These are phyloP conservation scores for Epichloe uncinata DNA, from an alignment of 2,329 filamentous ascomycete genomes.

Conservation along the genomic window DNA sequence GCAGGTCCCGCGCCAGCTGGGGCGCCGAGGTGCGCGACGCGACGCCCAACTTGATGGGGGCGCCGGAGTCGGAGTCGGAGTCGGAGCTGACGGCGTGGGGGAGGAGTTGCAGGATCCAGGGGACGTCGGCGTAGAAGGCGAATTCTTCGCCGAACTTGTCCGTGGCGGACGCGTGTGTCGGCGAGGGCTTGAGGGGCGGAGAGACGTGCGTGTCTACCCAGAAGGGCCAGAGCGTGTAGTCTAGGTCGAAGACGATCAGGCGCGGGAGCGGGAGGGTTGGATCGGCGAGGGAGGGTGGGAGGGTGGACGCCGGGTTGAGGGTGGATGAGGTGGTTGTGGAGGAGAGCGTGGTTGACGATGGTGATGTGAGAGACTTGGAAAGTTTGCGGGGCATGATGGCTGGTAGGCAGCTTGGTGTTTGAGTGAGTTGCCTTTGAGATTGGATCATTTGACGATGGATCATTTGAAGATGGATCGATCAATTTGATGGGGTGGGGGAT, in stretches of 20 bases:
- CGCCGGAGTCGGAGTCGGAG: conserved; percentile 2
- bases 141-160: conserved; percentile 53
- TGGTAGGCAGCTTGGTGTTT: too few relatives aligned
- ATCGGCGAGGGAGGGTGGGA: conserved; percentile 34
- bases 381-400: conserved; percentile 20
- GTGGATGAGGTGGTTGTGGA: background rate
- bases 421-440: too few relatives aligned
- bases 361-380: conserved; percentile 13
- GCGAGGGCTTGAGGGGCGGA: conserved; percentile 47
- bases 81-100: conserved; percentile 28
- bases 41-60: conserved; percentile 44
- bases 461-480: too few relatives aligned
- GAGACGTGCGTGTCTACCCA: conserved; percentile 92
- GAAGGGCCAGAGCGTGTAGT: conserved; percentile 98
- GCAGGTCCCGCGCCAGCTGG: conserved; percentile 65
- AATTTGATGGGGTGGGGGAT: too few relatives aligned
- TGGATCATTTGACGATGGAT: too few relatives aligned
- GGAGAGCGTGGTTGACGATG: conserved; percentile 2
- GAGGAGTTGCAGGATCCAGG: conserved; percentile 41
- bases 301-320: background rate
- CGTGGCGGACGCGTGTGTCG: conserved; percentile 27
- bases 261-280: conserved; percentile 56
- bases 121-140: conserved; percentile 54
- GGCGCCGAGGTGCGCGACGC: conserved; percentile 74
- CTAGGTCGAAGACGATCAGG: conserved; percentile 84